phyloP scores from a whole-genome alignment of 257 asterid species.

The Solanum corneliomulleri region DNA sequence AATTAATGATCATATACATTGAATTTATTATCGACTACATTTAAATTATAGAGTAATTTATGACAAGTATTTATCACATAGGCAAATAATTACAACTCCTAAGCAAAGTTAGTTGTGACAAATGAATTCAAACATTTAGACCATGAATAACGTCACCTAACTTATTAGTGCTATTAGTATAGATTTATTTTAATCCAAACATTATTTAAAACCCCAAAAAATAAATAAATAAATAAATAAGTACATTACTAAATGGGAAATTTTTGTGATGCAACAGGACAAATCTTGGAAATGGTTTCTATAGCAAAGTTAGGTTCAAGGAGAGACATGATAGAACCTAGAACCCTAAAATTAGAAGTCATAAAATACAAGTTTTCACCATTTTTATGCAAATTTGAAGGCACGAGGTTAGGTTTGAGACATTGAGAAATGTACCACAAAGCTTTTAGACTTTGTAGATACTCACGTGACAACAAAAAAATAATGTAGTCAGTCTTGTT shows the following conservation, averaged over 20 bases:
- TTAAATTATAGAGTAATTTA: not conserved
- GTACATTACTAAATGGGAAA: not conserved
- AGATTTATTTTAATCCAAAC: not conserved
- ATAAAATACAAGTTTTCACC: slow-evolving; percentile 12
- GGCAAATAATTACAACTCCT: not conserved
- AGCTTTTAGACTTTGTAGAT: slow-evolving; percentile 12
- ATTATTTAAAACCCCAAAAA: not conserved
- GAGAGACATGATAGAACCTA: slow-evolving; percentile 12
- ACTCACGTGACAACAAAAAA: slow-evolving; percentile 61
- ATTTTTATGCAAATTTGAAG: slow-evolving; percentile 35
- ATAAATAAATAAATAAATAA: no score
- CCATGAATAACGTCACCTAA: not conserved
- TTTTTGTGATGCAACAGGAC: not conserved
- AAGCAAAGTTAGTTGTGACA: not conserved
- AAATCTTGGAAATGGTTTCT: not conserved
- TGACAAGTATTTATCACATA: not conserved
- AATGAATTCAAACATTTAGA: not conserved
- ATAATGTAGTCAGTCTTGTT: slow-evolving; percentile 23
- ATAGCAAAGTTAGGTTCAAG: not conserved
- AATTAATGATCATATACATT: not conserved
- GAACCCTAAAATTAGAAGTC: slow-evolving; percentile 1
- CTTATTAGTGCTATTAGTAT: not conserved
- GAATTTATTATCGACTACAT: not conserved
- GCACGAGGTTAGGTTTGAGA: slow-evolving; percentile 37
- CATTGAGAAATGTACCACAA: slow-evolving; percentile 13